These are phyloP conservation scores for Chaetomium fimeti DNA, from an alignment of 495 filamentous ascomycete genomes.

Conservation along the genomic window DNA sequence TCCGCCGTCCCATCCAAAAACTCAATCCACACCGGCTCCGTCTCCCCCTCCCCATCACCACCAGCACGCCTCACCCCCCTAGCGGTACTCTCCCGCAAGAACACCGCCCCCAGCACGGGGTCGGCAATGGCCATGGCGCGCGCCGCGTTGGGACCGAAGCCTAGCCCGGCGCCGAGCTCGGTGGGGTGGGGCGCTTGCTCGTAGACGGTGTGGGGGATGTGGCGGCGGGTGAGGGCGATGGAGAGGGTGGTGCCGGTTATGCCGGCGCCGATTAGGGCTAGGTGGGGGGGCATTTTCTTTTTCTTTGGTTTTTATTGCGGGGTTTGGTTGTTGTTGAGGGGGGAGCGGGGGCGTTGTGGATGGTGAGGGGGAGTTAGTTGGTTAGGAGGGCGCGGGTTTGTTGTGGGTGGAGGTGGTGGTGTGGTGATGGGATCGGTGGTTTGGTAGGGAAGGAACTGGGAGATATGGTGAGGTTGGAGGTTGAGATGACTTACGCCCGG, in stretches of 20 bases:
- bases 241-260: conserved; percentile 55
- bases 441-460: background rate
- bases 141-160: conserved; percentile 58
- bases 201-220: conserved; percentile 52
- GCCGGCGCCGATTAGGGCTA: conserved; percentile 58
- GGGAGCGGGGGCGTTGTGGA: too few relatives aligned
- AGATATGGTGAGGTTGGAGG: background rate
- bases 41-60: background rate
- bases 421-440: background rate
- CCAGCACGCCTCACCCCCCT: background rate
- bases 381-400: too few relatives aligned
- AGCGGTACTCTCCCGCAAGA: conserved; percentile 22
- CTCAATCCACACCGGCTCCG: conserved; percentile 26
- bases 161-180: conserved; percentile 63
- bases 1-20: conserved; percentile 24
- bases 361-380: too few relatives aligned
- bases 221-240: conserved; percentile 41
- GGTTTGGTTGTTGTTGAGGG: background rate
- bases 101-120: conserved; percentile 8
- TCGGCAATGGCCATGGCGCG: conserved; percentile 50
- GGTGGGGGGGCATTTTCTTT: conserved; percentile 2
- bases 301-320: background rate
- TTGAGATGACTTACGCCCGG: conserved; percentile 1
- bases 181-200: conserved; percentile 50
- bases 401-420: too few relatives aligned